phyloP scores from a whole-genome alignment of 2,329 filamentous ascomycete species.

The Cladophialophora carrionii region DNA sequence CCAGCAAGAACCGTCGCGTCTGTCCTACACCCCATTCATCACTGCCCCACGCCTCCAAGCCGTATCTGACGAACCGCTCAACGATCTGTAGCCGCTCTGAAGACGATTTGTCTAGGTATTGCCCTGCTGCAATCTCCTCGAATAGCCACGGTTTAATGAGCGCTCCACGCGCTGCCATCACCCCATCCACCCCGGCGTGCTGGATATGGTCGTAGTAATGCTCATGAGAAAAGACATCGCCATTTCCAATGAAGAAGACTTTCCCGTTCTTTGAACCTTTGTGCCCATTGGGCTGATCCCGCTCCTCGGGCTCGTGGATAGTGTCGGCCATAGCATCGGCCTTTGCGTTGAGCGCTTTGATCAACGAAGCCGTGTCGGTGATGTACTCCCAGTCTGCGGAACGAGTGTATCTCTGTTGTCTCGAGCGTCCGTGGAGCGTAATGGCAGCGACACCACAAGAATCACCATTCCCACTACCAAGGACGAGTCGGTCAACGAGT shows the following conservation, averaged over 20 bases:
- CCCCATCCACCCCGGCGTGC: slow-evolving; percentile 80
- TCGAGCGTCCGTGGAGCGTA: slow-evolving; percentile 88
- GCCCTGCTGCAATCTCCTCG: slow-evolving; percentile 87
- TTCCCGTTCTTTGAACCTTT: slow-evolving; percentile 51
- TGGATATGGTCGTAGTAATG: slow-evolving; percentile 82
- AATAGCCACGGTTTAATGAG: slow-evolving; percentile 98
- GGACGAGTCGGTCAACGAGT: slow-evolving; percentile 78
- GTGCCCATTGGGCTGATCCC: slow-evolving; percentile 66
- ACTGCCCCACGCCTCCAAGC: slow-evolving; percentile 91
- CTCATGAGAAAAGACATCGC: slow-evolving; percentile 89
- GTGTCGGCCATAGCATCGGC: slow-evolving; percentile 73
- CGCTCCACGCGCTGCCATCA: slow-evolving; percentile 96
- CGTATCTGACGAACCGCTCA: slow-evolving; percentile 87
- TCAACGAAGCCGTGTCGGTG: slow-evolving; percentile 80
- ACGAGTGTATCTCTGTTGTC: slow-evolving; percentile 91
- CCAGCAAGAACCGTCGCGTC: slow-evolving; percentile 87
- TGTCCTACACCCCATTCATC: slow-evolving; percentile 92
- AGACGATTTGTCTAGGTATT: slow-evolving; percentile 94
- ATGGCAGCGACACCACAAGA: slow-evolving; percentile 90
- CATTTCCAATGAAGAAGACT: slow-evolving; percentile 93
- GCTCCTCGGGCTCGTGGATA: slow-evolving; percentile 72
- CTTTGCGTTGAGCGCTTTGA: slow-evolving; percentile 76
- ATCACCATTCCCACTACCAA: slow-evolving; percentile 63
- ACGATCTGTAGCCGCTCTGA: slow-evolving; percentile 82
- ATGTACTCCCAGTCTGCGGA: slow-evolving; percentile 96